Conservation (phyloP, 225 moss, liverwort and hornwort species). For the Bryoerythrophyllum caledonicum region DNA sequence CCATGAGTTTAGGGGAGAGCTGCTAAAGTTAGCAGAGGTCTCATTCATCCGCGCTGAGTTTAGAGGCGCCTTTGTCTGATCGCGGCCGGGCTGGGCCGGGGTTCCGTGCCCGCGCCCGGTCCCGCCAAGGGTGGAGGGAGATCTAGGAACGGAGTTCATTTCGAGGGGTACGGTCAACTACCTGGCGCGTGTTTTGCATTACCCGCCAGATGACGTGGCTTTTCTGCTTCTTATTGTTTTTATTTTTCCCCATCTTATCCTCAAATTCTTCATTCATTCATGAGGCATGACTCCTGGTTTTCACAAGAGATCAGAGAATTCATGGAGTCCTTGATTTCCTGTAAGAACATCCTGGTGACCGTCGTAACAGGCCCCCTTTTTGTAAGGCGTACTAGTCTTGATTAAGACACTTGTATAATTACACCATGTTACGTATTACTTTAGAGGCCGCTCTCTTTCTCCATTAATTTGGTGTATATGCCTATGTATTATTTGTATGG, state of each 20-base stretch:
- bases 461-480: neutral
- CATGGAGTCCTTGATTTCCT: slow-evolving; percentile 18
- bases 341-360: neutral
- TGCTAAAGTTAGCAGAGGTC: slow-evolving; percentile 36
- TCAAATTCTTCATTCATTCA: neutral
- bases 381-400: neutral
- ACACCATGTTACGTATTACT: neutral
- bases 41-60: slow-evolving; percentile 20
- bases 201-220: slow-evolving; percentile 27
- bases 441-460: neutral
- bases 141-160: neutral
- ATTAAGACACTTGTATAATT: too few species aligned
- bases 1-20: slow-evolving; percentile 52
- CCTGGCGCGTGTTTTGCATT: slow-evolving; percentile 40
- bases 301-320: neutral
- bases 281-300: neutral
- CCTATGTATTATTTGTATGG: neutral
- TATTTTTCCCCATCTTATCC: neutral
- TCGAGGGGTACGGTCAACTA: slow-evolving; percentile 31
- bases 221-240: neutral
- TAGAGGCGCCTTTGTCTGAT: slow-evolving; percentile 19
- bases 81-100: slow-evolving; percentile 3
- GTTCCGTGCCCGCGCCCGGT: slow-evolving; percentile 8
- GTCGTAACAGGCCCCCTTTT: neutral
- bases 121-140: slow-evolving; percentile 10